Conservation (phyloP, 345 rosid genomes). For the Rhodomyrtus tomentosa region DNA sequence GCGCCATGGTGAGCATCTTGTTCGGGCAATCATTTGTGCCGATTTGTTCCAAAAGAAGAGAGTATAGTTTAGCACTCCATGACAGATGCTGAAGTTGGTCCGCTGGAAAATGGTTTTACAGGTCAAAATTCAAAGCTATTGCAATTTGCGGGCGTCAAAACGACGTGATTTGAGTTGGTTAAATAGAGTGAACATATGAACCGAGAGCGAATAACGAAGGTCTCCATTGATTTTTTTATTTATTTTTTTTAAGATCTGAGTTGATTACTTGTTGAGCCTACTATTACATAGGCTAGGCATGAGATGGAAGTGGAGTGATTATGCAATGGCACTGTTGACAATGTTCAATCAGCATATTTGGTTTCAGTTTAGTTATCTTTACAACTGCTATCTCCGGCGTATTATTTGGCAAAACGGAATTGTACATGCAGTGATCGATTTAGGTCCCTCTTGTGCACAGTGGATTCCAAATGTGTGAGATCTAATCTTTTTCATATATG, state of each 20-base stretch:
- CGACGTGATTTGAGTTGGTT: neutral
- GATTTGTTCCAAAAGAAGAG: conserved; percentile 83
- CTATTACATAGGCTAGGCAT: neutral
- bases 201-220: neutral
- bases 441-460: neutral
- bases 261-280: neutral
- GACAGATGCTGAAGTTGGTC: no score
- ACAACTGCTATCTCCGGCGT: neutral
- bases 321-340: neutral
- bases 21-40: conserved; percentile 71
- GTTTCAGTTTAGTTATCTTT: neutral
- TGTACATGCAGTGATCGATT: neutral
- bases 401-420: neutral
- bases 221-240: neutral
- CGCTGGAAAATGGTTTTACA: no score
- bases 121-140: neutral
- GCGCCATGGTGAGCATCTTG: conserved; percentile 70
- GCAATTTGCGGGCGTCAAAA: neutral
- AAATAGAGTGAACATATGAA: neutral
- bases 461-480: neutral
- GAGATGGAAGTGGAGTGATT: neutral
- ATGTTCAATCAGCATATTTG: neutral
- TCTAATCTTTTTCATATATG: neutral
- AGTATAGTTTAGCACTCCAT: no score
- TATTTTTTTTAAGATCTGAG: neutral